Evolutionary conservation across 192 early-diverging fungal genomes (phyloP).

Genomic region (Backusella tuberculispora): DNA sequence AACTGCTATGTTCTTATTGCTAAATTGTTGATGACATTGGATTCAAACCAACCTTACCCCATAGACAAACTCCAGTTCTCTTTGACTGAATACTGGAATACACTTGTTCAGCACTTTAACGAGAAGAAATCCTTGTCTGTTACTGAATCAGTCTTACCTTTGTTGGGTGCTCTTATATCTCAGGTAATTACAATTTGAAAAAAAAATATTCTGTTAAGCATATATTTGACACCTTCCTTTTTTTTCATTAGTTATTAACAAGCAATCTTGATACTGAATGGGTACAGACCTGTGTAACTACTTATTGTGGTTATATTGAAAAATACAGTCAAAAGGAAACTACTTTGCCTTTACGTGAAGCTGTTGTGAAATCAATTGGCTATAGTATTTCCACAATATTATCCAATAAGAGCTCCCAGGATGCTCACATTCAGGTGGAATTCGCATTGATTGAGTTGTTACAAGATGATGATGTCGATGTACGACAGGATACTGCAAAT

Average conservation of each 20-base stretch:
- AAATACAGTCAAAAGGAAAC: constrained; percentile 49
- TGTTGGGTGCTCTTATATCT: constrained; percentile 54
- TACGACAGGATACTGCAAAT: constrained; percentile 65
- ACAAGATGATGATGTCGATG: constrained; percentile 81
- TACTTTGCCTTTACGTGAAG: constrained; percentile 59
- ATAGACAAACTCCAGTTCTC: constrained; percentile 30
- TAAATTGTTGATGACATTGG: constrained; percentile 44
- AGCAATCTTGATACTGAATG: constrained; percentile 36
- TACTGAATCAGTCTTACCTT: constrained; percentile 61
- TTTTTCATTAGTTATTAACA: constrained; percentile 18
- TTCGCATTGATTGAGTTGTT: constrained; percentile 51
- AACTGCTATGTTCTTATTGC: constrained; percentile 52
- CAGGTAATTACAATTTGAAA: constrained; percentile 38
- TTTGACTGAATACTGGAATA: constrained; percentile 48
- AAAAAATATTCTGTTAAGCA: not conserved
- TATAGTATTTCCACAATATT: constrained; percentile 43
- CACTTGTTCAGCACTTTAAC: constrained; percentile 41
- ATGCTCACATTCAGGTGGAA: constrained; percentile 23
- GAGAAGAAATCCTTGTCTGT: constrained; percentile 52
- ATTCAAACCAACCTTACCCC: constrained; percentile 30
- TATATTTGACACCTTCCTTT: not conserved
- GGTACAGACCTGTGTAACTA: constrained; percentile 43
- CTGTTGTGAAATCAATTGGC: constrained; percentile 49
- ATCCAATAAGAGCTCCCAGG: constrained; percentile 19
- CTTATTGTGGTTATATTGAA: constrained; percentile 44